Evolutionary conservation across 148 eudicot genomes (phyloP).

Genomic region (Rhododendron mucronatum): DNA sequence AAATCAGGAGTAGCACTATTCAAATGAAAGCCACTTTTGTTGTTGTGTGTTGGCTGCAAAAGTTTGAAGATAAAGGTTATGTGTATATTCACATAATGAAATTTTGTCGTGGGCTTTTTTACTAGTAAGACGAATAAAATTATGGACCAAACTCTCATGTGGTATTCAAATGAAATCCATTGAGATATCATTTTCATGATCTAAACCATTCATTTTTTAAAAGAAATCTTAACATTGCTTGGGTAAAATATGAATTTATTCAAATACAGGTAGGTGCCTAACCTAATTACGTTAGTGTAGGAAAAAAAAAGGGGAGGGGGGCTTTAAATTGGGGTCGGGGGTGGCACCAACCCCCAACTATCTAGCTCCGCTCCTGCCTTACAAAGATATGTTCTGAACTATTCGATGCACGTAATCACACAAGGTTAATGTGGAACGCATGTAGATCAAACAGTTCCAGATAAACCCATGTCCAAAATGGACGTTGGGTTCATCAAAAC

Average conservation of each 20-base stretch:
- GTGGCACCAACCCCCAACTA: not conserved
- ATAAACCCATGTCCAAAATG: not conserved
- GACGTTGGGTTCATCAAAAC: not conserved
- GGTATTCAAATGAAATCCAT: too few relatives aligned
- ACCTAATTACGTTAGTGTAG: too few relatives aligned
- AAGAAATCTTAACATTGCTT: too few relatives aligned
- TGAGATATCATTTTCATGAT: too few relatives aligned
- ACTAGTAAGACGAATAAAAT: too few relatives aligned
- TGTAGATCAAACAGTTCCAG: not conserved
- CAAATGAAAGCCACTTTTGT: too few relatives aligned
- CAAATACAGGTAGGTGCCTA: not conserved
- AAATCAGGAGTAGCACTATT: not conserved
- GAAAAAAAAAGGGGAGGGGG: not conserved
- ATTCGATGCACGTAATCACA: not conserved
- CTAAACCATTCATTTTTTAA: not conserved
- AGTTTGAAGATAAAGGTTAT: not conserved
- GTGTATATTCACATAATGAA: not conserved
- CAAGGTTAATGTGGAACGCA: not conserved
- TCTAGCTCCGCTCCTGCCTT: not conserved
- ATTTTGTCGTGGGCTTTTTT: too few relatives aligned
- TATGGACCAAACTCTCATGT: too few relatives aligned
- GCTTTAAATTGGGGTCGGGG: not conserved
- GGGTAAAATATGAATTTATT: too few relatives aligned
- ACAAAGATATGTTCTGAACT: too few relatives aligned
- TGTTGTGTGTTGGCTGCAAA: not conserved